Base-by-base conservation (phyloP, 352 stramenopile genomes). In the Phytophthora pistaciae region DNA sequence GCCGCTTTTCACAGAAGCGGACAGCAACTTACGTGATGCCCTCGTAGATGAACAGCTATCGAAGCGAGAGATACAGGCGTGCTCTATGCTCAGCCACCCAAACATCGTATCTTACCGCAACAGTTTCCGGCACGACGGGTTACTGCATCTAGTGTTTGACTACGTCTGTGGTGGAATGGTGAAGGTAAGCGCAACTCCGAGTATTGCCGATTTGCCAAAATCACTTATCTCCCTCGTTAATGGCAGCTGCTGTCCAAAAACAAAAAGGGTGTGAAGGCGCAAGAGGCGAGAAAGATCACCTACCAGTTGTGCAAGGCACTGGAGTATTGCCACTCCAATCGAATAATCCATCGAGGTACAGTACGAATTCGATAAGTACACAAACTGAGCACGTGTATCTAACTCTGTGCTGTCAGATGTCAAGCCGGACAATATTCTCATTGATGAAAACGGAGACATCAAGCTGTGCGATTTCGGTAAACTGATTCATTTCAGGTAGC, bases 51-150 rank as follows among this genome's bases (percentile, higher is more conserved):
- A 95, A 40, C 80, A 90, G 55, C 63, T 94, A 27, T 93, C 87
- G 0, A 92, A 89, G 72, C 84, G 88, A 25, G 88, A 95, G 71
- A 86, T 95, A 59, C 88, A 94, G 59, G 85, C 84, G 23, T 94
- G 86, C 55, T 93, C 88, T 18, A 95, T 94, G 86, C 82, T 95
- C 13, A 94, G 72, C 46, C 88, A 95, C 31, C 78, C 85, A 31
- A 83, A 88, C 53, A 95, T 95, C 57, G 87, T 95, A n/a, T 88
- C 82, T 1, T 94, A 93, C 63, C 88, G 88, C 52, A 78, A 92
- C 68, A 93, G 85, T 38, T 95, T 95, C 65, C 87, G 88, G 0
- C 82, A 92, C 49, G 88, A 95, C 29, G 88, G 88, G 9, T 63
- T 91, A 7, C 65, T 95, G 8, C 85, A 95, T 31, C 72, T 95